Evolutionary conservation across 345 rosid genomes (phyloP), one percentile per base, ranked within the genome.

Genomic region (Arabidopsis suecica): DNA sequence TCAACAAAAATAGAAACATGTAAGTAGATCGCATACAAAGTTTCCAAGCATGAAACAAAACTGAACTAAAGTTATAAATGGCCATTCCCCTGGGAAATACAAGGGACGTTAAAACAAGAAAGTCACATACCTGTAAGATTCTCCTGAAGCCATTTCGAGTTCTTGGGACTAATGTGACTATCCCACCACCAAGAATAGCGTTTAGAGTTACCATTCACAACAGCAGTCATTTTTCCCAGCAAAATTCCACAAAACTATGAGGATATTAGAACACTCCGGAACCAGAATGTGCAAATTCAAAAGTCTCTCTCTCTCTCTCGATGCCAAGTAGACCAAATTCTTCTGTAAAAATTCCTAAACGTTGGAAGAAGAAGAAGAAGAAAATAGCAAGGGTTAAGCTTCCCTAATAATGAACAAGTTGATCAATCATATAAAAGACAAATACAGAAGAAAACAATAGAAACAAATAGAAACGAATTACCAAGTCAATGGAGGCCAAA

Each of bases 171-270:
- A 34, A 85, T 87, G 80, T 95, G 97, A 86, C 99, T 92, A 81
- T 90, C 91, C 99, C 99, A 95, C 99, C 99, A 95, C 99, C 99
- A 95, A 33, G 99, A 92, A 64, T 92, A 92, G 82, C 88, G 84
- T 76, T 82, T 89, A 13, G 86, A 76, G 80, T 86, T 88, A 1
- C 83, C 82, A 5, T 71, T 72, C 25, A 65, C 74, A 16, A 68
- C 49, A 30, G 84, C 65, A 9, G 85, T 85, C 97, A 95, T 92
- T 41, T 67, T 80, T 71, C 61, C 64, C 78, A 71, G 74, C 61
- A 64, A 70, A 45, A 73, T 12, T 28, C 65, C 67, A 37, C 68
- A 54, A 65, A 16, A 77, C 34, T 70, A 12, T 8, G 57, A 20
- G 6, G 47, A 69, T 61, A n/a, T 50, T 42, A 55, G 20, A 70